Base-by-base conservation (phyloP, 2,329 filamentous ascomycete species). In the Neopestalotiopsis rosae region DNA sequence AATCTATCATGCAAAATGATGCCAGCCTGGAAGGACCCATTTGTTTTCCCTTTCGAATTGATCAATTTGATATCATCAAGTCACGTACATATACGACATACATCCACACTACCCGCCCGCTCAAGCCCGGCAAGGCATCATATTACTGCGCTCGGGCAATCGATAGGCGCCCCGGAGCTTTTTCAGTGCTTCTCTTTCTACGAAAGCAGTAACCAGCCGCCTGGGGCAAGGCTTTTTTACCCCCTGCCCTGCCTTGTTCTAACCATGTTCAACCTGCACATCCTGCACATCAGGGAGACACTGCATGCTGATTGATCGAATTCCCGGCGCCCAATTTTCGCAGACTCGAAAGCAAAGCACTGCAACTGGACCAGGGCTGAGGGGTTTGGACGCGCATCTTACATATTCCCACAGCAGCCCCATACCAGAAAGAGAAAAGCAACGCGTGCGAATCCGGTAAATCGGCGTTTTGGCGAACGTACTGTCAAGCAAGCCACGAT, bases 1-100 rank as follows among this genome's bases (percentile, higher is more conserved):
- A 52, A 52, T 52, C 45, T 52, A 52, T 52, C 45, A 52, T 52
- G 45, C 45, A 52, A 10, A 52, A n/a, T 52, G 45, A 52, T 38
- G 34, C 10, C 34, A 38, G 34, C 6, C 34, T 28, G 24, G 24
- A 38, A 10, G 34, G 34, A 38, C 34, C 34, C 34, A 38, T 38
- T 38, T 38, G 34, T 10, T 38, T 38, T 38, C 34, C 24, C 34
- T 38, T 38, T 38, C 34, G 6, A 38, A 10, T 10, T 38, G 34
- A 20, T 52, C 42, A 52, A 52, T 52, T 52, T 52, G 45, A 52
- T 52, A 52, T 52, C 45, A n/a, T 20, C 17, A 52, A 28, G 17
- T 52, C 45, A 9, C n/a, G 5, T 20, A 52, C 34, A 38, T 38
- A 38, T 10, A 38, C 34, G 24, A 38, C 34, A 38, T 10, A 38